A percentile compares a stretch with the other conserved stretches of the same genome.
phyloP scores from a whole-genome alignment of 345 rosid species.

The Aquilaria yunnanensis region DNA sequence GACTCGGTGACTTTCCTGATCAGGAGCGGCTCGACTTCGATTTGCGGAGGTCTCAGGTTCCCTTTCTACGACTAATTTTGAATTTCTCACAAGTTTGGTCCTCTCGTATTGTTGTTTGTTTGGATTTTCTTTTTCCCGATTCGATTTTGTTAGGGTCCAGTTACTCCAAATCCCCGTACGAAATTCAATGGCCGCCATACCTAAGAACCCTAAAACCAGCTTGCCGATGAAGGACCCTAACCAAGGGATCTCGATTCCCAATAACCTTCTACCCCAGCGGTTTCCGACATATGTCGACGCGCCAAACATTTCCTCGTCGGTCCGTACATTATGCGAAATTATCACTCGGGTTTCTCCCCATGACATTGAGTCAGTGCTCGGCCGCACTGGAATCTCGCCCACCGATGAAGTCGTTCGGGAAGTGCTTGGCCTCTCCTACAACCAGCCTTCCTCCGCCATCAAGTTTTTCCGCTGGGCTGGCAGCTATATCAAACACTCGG shows the following conservation, averaged over 20 bases:
- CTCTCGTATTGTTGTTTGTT: neutral
- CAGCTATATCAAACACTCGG: constrained; percentile 21
- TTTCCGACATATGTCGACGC: constrained; percentile 24
- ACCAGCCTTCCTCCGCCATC: constrained; percentile 29
- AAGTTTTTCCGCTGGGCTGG: constrained; percentile 54
- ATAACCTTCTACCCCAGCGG: constrained; percentile 13
- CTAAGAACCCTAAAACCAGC: constrained; percentile 1
- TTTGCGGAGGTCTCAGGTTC: neutral
- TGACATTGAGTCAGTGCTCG: constrained; percentile 33
- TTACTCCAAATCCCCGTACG: neutral
- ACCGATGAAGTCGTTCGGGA: constrained; percentile 30
- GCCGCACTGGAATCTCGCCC: constrained; percentile 24
- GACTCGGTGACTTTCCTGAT: neutral
- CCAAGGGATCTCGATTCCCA: constrained; percentile 5
- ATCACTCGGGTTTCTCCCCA: constrained; percentile 21
- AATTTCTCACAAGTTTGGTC: neutral
- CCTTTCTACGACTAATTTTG: neutral
- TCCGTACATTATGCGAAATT: constrained; percentile 27
- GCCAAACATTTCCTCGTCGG: constrained; percentile 25
- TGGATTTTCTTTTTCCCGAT: neutral
- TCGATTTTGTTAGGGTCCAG: neutral
- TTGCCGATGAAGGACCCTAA: neutral
- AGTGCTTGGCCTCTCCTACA: constrained; percentile 38
- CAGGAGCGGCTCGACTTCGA: neutral
- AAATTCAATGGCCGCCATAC: constrained; percentile 3